Base-by-base conservation (phyloP, 257 asterid genomes). In the Solanum clarkiae region DNA sequence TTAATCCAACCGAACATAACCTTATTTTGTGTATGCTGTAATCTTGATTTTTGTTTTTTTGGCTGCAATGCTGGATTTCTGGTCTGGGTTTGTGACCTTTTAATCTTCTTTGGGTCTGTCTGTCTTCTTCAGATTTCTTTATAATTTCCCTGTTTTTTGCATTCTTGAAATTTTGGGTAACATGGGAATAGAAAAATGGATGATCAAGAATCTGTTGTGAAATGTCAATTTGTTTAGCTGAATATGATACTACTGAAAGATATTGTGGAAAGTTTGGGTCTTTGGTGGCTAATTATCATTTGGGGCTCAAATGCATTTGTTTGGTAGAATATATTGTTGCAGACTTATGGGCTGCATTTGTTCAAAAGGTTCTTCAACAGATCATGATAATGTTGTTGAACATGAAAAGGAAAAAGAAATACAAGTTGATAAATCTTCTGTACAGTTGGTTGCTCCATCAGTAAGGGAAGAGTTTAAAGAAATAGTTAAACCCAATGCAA, bases 321-420 rank as follows among this genome's bases (percentile, higher is more conserved):
- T 82, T 70, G 29, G 60, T 24, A 55, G 65, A 69, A 80, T 59
- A 57, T 36, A 12, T 65, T 24, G 82, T 82, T 86, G 77, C 62
- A 60, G 70, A 57, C 71, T 71, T 49, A 89, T 89, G 91, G 87
- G 91, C 71, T 79, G 90, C 86, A 57, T 89, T 85, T 89, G 88
- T 60, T 87, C 90, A 47, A 87, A 87, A 63, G 86, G 79, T 49
- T 66, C 87, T 74, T 80, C 83, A 5, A 84, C 12, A 20, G 79
- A 69, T 68, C 83, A 85, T 85, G 81, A 49, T 81, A 79, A 59
- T 81, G 79, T 68, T 45, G 82, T 63, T 20, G 68, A 60, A 55
- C 83, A 84, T 84, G 84, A 80, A 70, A 81, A 71, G 42, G 60
- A 84, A 70, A 89, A 85, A 54, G 89, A 62, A 20, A 86, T 84